Conservation (phyloP, 2,329 filamentous ascomycete genomes). For the Colletotrichum falcatum region DNA sequence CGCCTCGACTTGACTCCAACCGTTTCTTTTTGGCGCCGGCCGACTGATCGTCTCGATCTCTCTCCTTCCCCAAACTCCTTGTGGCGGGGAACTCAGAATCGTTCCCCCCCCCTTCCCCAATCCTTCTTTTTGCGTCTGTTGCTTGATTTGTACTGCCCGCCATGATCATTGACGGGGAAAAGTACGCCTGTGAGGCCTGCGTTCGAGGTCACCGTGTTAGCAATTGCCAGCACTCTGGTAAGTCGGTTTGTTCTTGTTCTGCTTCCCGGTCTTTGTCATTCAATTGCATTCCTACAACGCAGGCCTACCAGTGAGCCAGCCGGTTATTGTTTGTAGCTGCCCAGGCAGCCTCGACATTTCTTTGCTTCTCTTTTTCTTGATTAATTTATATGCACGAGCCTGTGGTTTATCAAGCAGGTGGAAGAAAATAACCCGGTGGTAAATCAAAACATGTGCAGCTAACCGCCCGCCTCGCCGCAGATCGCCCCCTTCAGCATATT, state of each 20-base stretch:
- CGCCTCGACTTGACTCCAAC: slow-evolving; percentile 25
- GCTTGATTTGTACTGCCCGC: slow-evolving; percentile 43
- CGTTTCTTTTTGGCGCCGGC: slow-evolving; percentile 26
- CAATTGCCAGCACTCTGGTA: slow-evolving; percentile 97
- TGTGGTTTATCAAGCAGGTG: background rate
- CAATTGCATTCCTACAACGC: slow-evolving; percentile 7
- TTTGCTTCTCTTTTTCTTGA: slow-evolving; percentile 11
- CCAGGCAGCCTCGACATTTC: background rate
- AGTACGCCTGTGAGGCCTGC: slow-evolving; percentile 98
- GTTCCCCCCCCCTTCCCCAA: slow-evolving; percentile 20
- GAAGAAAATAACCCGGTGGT: background rate
- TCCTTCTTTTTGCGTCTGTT: slow-evolving; percentile 19
- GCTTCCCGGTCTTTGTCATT: background rate
- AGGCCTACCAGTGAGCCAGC: background rate
- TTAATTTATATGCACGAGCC: background rate
- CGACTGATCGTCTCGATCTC: slow-evolving; percentile 38
- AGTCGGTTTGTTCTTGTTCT: slow-evolving; percentile 54
- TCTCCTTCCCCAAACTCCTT: slow-evolving; percentile 27
- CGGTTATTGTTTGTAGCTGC: background rate
- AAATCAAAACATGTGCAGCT: slow-evolving; percentile 42
- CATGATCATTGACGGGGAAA: slow-evolving; percentile 94
- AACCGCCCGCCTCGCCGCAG: slow-evolving; percentile 59
- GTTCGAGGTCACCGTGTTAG: slow-evolving; percentile 98
- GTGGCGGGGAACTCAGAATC: slow-evolving; percentile 38
- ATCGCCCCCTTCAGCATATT: slow-evolving; percentile 92